Evolutionary conservation across 345 rosid genomes (phyloP).

Genomic region (Xanthoceras sorbifolium): DNA sequence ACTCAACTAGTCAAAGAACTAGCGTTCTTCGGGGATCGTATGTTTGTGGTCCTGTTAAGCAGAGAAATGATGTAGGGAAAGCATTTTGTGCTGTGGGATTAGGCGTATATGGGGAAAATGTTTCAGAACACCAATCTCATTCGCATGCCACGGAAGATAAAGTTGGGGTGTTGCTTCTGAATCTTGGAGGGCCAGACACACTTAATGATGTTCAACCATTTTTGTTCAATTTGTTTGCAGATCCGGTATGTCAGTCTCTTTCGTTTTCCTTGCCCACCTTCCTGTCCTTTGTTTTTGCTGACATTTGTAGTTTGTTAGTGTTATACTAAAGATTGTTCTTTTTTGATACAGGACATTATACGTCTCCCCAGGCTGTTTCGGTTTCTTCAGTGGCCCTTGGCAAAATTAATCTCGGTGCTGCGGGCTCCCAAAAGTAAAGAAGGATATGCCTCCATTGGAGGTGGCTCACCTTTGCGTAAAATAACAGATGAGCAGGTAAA

Average conservation of each 20-base stretch:
- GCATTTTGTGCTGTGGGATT: slow-evolving; percentile 43
- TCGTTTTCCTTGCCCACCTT: neutral
- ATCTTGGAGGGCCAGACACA: slow-evolving; percentile 87
- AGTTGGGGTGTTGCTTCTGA: slow-evolving; percentile 81
- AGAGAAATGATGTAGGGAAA: slow-evolving; percentile 42
- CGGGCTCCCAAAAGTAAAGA: slow-evolving; percentile 92
- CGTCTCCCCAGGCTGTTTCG: slow-evolving; percentile 81
- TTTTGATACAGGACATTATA: slow-evolving; percentile 72
- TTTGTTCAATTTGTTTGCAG: slow-evolving; percentile 88
- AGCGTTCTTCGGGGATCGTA: slow-evolving; percentile 18
- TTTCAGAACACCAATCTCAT: slow-evolving; percentile 29
- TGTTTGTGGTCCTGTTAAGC: slow-evolving; percentile 19
- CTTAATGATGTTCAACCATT: slow-evolving; percentile 87
- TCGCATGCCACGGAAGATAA: slow-evolving; percentile 55
- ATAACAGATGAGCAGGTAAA: slow-evolving; percentile 82
- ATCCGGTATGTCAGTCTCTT: slow-evolving; percentile 57
- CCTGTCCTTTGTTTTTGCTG: neutral
- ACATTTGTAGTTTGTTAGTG: neutral
- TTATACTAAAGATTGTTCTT: neutral
- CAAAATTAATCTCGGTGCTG: slow-evolving; percentile 72
- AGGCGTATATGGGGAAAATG: slow-evolving; percentile 31
- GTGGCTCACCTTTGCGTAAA: slow-evolving; percentile 87
- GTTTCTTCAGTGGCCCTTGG: slow-evolving; percentile 82
- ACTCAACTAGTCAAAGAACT: slow-evolving; percentile 14
- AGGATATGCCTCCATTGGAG: slow-evolving; percentile 98